These are phyloP conservation scores for Kodamaea leandrae DNA, from an alignment of 805 yeast genomes.

Conservation along the genomic window DNA sequence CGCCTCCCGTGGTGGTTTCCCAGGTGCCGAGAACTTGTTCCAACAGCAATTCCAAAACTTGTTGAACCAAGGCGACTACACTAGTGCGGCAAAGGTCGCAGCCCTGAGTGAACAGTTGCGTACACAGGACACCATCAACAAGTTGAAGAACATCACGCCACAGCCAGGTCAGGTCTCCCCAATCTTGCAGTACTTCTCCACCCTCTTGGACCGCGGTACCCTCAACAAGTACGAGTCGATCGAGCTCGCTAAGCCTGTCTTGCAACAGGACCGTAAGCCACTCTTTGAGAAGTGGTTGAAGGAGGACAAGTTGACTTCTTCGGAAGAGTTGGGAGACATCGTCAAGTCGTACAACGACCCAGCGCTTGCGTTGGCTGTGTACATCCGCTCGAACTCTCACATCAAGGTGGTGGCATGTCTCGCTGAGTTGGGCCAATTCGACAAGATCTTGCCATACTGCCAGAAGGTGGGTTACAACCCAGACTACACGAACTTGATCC, in stretches of 20 bases:
- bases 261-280: constrained; percentile 92
- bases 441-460: constrained; percentile 91
- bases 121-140: constrained; percentile 90
- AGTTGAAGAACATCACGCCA: constrained; percentile 85
- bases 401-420: constrained; percentile 86
- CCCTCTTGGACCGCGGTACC: constrained; percentile 87
- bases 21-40: constrained; percentile 94
- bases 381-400: constrained; percentile 77
- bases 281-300: constrained; percentile 94
- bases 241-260: constrained; percentile 91
- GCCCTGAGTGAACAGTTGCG: constrained; percentile 92
- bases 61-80: constrained; percentile 80
- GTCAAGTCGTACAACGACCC: constrained; percentile 80
- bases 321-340: constrained; percentile 97
- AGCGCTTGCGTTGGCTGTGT: constrained; percentile 85
- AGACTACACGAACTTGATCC: constrained; percentile 84
- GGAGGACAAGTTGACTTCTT: constrained; percentile 88
- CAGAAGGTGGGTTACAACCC: constrained; percentile 86
- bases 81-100: constrained; percentile 93
- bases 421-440: constrained; percentile 96
- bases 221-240: constrained; percentile 91
- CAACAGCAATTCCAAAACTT: constrained; percentile 86
- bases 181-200: constrained; percentile 86
- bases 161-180: constrained; percentile 96
- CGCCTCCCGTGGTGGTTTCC: constrained; percentile 93